These are phyloP conservation scores for Trichocomaceae sp. DNA, from an alignment of 2,329 filamentous ascomycete genomes.

Conservation along the genomic window DNA sequence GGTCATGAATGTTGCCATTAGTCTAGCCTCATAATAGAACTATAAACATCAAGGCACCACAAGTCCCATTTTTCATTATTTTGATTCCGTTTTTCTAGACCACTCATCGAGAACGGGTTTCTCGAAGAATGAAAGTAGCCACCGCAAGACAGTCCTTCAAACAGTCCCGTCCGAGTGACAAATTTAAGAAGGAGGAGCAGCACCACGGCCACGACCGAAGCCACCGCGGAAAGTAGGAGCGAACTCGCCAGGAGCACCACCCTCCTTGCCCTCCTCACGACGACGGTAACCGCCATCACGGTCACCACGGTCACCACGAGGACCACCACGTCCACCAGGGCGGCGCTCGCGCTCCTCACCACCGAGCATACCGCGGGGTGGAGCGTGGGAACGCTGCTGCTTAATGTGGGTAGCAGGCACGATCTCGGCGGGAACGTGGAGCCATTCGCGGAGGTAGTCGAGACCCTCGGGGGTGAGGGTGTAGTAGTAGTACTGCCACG, in stretches of 20 bases:
- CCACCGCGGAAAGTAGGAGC: slow-evolving; percentile 89
- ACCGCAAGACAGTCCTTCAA: neutral
- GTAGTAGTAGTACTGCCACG: slow-evolving; percentile 99
- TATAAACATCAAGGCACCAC: slow-evolving; percentile 18
- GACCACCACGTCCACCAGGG: slow-evolving; percentile 74
- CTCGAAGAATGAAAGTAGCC: slow-evolving; percentile 1
- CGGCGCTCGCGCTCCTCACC: slow-evolving; percentile 71
- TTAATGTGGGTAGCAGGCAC: slow-evolving; percentile 99
- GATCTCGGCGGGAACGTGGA: slow-evolving; percentile 98
- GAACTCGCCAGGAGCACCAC: slow-evolving; percentile 85
- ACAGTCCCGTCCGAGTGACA: neutral
- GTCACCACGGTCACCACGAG: slow-evolving; percentile 52
- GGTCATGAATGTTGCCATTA: slow-evolving; percentile 30
- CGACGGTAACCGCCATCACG: slow-evolving; percentile 80
- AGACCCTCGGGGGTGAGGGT: slow-evolving; percentile 98
- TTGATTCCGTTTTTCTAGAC: slow-evolving; percentile 16
- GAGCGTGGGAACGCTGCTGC: slow-evolving; percentile 97
- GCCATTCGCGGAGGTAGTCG: slow-evolving; percentile 99
- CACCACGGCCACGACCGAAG: slow-evolving; percentile 80
- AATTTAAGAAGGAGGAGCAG: slow-evolving; percentile 47
- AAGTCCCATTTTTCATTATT: slow-evolving; percentile 18
- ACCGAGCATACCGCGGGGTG: slow-evolving; percentile 97
- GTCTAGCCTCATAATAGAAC: slow-evolving; percentile 25
- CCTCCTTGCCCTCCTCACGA: slow-evolving; percentile 78
- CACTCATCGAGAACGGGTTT: slow-evolving; percentile 6